phyloP scores from a whole-genome alignment of 2,329 filamentous ascomycete genomes.

The Biscogniauxia sp. region DNA sequence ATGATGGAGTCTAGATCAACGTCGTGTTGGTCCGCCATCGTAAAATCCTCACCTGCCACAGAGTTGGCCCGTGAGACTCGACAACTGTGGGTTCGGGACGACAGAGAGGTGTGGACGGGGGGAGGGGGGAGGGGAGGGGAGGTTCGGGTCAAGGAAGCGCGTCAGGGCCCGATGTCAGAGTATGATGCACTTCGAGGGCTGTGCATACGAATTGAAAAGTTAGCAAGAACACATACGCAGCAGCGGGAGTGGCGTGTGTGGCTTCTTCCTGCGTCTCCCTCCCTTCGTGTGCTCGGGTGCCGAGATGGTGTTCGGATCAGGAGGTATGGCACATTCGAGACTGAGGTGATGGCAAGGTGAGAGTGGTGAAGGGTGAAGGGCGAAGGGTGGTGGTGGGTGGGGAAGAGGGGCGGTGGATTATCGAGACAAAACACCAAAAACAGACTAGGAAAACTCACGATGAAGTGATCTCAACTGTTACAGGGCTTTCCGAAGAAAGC shows the following conservation, averaged over 20 bases:
- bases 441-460: constrained; percentile 33
- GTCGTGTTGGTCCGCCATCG: constrained; percentile 71
- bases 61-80: constrained; percentile 39
- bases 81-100: constrained; percentile 22
- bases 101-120: constrained; percentile 19
- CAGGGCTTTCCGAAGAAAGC: constrained; percentile 25
- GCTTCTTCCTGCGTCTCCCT: background rate
- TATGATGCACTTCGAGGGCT: constrained; percentile 31
- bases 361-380: background rate
- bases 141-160: constrained; percentile 18
- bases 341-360: background rate
- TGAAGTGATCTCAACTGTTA: constrained; percentile 41
- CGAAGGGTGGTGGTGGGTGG: background rate
- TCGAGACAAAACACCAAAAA: constrained; percentile 13
- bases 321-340: background rate
- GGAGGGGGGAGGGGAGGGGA: constrained; percentile 9
- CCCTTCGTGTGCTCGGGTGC: background rate
- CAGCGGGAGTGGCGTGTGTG: constrained; percentile 2
- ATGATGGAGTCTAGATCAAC: constrained; percentile 99
- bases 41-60: constrained; percentile 42
- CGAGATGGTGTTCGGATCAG: constrained; percentile 8
- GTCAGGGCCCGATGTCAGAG: constrained; percentile 27
- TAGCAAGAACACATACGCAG: constrained; percentile 14
- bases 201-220: constrained; percentile 17
- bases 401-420: background rate